Evolutionary conservation across 805 yeast genomes (phyloP), one percentile per base, ranked within the genome.

Genomic region (Suhomyces tanzawaensis): DNA sequence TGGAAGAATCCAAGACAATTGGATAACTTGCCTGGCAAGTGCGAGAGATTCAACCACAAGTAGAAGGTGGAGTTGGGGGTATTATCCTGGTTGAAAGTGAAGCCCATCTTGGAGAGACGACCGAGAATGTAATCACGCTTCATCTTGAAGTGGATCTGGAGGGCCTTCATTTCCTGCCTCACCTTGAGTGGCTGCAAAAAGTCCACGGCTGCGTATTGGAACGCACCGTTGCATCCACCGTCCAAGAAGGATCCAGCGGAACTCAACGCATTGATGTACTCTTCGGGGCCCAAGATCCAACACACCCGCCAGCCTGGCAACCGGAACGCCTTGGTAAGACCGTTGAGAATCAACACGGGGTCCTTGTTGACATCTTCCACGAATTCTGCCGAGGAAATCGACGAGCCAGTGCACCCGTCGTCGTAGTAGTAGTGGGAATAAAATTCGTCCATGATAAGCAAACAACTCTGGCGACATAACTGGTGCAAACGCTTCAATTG

Each of bases 281-380:
- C 77, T 48, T 76, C 81, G 13, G 83, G 83, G 1, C 82, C 83
- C 42, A 77, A 61, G 37, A 77, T 66, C 83, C 83, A 77, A 47
- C 82, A 77, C 8, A 74, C 72, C 57, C 83, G 65, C 82, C 82
- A 77, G 1, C 83, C 83, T 2, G 83, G 83, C 32, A 77, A 64
- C 42, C 83, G 64, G 60, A 77, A 77, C 2, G 79, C 77, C 55
- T 77, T 77, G 34, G 83, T 77, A 26, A 77, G 62, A 1, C 83
- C 83, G 53, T 77, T 80, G 43, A 77, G 64, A 41, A 77, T 75
- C 47, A 77, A 64, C 7, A 77, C 83, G 0, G 82, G 82, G 48
- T 77, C 83, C 37, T 57, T 58, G 48, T 77, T 71, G 17, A 77
- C 82, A 46, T 77, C 81, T 21, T 72, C 65, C 17, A 77, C 71